phyloP scores from a whole-genome alignment of 306 rosid genomes.

The Begonia fuchsioides region DNA sequence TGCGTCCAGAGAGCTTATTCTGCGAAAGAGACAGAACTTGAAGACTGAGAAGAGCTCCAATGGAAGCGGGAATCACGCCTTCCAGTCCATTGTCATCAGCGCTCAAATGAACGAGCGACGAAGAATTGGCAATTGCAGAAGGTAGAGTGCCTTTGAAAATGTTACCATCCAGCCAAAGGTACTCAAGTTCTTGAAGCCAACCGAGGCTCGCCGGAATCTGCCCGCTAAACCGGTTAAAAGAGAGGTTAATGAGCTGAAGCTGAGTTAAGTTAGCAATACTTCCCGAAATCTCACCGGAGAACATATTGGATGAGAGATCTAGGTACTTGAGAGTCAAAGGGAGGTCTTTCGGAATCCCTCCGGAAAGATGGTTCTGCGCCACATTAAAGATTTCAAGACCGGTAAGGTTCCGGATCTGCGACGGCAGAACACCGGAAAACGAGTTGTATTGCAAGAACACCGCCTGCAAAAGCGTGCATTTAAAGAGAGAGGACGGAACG shows the following conservation, averaged over 20 bases:
- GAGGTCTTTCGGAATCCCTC: conserved; percentile 33
- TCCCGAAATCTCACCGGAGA: conserved; percentile 68
- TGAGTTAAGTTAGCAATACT: conserved; percentile 29
- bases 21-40: conserved; percentile 65
- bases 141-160: conserved; percentile 62
- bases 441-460: conserved; percentile 65
- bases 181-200: conserved; percentile 55
- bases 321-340: conserved; percentile 41
- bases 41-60: conserved; percentile 61
- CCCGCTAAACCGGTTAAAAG: conserved; percentile 56
- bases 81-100: conserved; percentile 57
- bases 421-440: conserved; percentile 52
- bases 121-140: conserved; percentile 74
- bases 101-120: conserved; percentile 70
- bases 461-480: conserved; percentile 52
- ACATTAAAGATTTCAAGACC: conserved; percentile 44
- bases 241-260: conserved; percentile 67
- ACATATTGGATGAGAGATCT: conserved; percentile 66
- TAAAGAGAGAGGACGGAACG: conserved; percentile 42
- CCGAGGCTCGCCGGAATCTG: conserved; percentile 71
- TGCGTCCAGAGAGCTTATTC: conserved; percentile 59
- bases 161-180: conserved; percentile 83
- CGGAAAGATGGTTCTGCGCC: conserved; percentile 62
- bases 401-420: conserved; percentile 52
- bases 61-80: conserved; percentile 78